phyloP scores from a whole-genome alignment of 2,329 filamentous ascomycete genomes.

The Cytospora piceae region DNA sequence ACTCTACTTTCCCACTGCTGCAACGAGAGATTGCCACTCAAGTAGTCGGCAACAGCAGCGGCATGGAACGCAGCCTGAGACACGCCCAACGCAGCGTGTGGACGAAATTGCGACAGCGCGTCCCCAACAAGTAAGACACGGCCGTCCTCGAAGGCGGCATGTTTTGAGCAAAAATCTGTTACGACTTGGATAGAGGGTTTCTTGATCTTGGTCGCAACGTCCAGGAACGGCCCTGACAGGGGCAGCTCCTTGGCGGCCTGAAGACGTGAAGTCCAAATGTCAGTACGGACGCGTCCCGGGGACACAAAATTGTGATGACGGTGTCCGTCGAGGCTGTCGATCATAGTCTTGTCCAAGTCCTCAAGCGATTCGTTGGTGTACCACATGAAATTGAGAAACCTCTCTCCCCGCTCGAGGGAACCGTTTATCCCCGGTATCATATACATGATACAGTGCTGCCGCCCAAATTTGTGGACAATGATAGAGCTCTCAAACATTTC shows the following conservation, averaged over 20 bases:
- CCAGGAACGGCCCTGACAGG: background rate
- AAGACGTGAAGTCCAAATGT: background rate
- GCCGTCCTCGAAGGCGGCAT: background rate
- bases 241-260: background rate
- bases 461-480: background rate
- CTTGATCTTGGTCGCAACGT: background rate
- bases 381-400: background rate
- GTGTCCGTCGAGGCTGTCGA: background rate
- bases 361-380: background rate
- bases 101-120: background rate
- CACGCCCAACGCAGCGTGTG: background rate
- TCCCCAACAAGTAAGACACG: background rate
- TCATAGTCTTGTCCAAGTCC: background rate
- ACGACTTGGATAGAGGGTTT: background rate
- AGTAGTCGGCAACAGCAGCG: background rate
- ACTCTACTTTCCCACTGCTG: background rate
- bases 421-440: background rate
- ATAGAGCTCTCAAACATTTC: background rate
- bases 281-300: background rate
- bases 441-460: background rate
- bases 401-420: background rate
- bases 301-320: background rate
- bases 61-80: constrained; percentile 1
- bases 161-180: background rate
- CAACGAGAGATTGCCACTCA: background rate